Evolutionary conservation across 2,329 filamentous ascomycete species (phyloP).

Genomic region (Trichoderma brevicompactum): DNA sequence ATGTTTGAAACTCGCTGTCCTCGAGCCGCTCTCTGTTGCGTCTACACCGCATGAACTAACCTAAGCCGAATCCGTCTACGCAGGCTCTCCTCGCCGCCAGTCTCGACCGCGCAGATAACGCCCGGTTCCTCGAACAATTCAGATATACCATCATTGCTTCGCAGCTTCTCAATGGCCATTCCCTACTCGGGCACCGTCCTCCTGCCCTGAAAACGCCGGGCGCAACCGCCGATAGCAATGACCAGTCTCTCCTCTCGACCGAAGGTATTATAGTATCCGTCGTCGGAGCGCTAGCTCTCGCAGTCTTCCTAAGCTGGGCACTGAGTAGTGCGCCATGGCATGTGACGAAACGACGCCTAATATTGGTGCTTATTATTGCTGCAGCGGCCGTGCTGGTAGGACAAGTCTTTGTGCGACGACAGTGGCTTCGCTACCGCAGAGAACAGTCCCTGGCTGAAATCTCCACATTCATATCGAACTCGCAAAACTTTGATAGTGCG

Average conservation of each 20-base stretch:
- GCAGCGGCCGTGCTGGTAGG: constrained; percentile 60
- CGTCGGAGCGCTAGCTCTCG: constrained; percentile 63
- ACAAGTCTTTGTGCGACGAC: constrained; percentile 74
- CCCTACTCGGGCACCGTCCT: constrained; percentile 49
- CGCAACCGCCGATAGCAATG: constrained; percentile 27
- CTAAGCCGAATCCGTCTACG: constrained; percentile 3
- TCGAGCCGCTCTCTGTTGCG: not conserved
- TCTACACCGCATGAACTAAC: constrained; percentile 4
- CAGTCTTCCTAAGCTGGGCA: constrained; percentile 74
- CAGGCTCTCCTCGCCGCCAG: constrained; percentile 72
- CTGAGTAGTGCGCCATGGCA: constrained; percentile 55
- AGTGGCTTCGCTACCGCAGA: constrained; percentile 80
- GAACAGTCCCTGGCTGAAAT: constrained; percentile 74
- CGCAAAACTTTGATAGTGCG: constrained; percentile 80
- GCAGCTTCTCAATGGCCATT: constrained; percentile 77
- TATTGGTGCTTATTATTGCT: constrained; percentile 54
- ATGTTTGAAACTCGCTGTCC: constrained; percentile 35
- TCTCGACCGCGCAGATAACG: constrained; percentile 77
- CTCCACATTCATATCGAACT: constrained; percentile 69
- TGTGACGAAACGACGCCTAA: constrained; percentile 60
- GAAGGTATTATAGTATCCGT: constrained; percentile 56
- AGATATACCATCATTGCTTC: constrained; percentile 92
- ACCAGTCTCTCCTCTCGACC: constrained; percentile 45
- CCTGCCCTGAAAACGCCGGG: constrained; percentile 32
- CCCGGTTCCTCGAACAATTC: constrained; percentile 87